Conservation (phyloP, 345 rosid species). For the Physaria fendleri region DNA sequence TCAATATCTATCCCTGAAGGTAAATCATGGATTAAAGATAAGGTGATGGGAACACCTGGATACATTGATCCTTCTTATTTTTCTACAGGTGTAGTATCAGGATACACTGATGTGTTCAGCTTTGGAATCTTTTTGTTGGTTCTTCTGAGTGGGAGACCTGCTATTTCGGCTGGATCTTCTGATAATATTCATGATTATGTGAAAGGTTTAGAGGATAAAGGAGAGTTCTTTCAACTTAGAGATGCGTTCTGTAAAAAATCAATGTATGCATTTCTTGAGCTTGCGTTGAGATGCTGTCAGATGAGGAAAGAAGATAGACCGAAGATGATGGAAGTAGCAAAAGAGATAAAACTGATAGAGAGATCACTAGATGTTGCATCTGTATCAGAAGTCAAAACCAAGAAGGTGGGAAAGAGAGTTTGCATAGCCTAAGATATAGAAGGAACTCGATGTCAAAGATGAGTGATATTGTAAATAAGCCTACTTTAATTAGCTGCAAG, state of each 20-base stretch:
- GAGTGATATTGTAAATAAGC: too few relatives aligned
- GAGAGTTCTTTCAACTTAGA: background rate
- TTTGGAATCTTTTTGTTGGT: constrained; percentile 16
- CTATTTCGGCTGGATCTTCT: background rate
- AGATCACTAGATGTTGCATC: background rate
- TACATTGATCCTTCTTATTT: constrained; percentile 3
- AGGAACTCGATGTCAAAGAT: background rate
- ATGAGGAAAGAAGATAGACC: background rate
- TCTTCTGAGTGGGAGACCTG: constrained; percentile 3
- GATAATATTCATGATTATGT: constrained; percentile 7
- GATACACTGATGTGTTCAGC: constrained; percentile 11
- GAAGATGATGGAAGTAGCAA: constrained; percentile 4
- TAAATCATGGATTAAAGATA: constrained; percentile 5
- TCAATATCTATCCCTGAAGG: constrained; percentile 16
- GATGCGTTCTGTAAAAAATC: background rate
- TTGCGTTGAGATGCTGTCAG: constrained; percentile 11
- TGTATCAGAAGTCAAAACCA: background rate
- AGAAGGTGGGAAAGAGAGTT: too few relatives aligned
- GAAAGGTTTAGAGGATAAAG: background rate
- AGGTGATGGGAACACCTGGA: constrained; percentile 12
- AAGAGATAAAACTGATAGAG: constrained; percentile 11
- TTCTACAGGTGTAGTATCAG: background rate
- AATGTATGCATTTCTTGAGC: background rate
- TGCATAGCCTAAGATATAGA: background rate
- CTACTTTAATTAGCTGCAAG: too few relatives aligned